A percentile compares a stretch with the other conserved stretches of the same genome.
These are phyloP conservation scores for Alternaria conjuncta DNA, from an alignment of 2,329 filamentous ascomycete species.

Conservation along the genomic window DNA sequence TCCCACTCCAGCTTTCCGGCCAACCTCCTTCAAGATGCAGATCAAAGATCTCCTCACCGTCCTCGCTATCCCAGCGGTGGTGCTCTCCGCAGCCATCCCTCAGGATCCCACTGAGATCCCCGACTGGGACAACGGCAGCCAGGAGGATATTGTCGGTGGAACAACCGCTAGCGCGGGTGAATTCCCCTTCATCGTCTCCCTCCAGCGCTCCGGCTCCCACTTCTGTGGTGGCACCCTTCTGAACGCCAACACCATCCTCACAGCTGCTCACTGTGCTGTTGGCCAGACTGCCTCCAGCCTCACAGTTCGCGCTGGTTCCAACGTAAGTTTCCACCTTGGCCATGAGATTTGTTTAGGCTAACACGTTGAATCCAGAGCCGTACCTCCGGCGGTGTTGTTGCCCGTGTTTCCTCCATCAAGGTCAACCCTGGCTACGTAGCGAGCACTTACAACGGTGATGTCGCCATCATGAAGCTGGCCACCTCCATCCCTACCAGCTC, in stretches of 20 bases:
- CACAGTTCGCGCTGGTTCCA: slow-evolving; percentile 27
- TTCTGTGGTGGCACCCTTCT: slow-evolving; percentile 40
- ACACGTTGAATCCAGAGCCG: slow-evolving; percentile 7
- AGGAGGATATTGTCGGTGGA: slow-evolving; percentile 34
- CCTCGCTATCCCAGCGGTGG: slow-evolving; percentile 22
- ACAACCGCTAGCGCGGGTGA: slow-evolving; percentile 27
- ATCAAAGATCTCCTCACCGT: background rate
- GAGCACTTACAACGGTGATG: slow-evolving; percentile 25
- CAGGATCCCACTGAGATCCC: slow-evolving; percentile 21
- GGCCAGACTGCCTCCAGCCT: background rate
- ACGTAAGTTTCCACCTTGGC: background rate
- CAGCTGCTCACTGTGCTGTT: slow-evolving; percentile 36
- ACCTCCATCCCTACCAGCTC: slow-evolving; percentile 29
- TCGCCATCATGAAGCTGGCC: slow-evolving; percentile 36
- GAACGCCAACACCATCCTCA: slow-evolving; percentile 37
- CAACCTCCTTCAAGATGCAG: background rate
- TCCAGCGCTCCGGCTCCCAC: slow-evolving; percentile 28
- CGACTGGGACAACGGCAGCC: background rate
- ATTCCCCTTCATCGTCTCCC: slow-evolving; percentile 38
- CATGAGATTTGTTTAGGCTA: background rate
- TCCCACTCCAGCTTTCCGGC: background rate
- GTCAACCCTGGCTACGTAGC: slow-evolving; percentile 29
- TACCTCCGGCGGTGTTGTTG: slow-evolving; percentile 27
- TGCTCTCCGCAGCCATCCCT: slow-evolving; percentile 31
- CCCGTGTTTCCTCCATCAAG: slow-evolving; percentile 24